Evolutionary conservation across 139 green algal species (phyloP).

Genomic region (Chlorella sp.): DNA sequence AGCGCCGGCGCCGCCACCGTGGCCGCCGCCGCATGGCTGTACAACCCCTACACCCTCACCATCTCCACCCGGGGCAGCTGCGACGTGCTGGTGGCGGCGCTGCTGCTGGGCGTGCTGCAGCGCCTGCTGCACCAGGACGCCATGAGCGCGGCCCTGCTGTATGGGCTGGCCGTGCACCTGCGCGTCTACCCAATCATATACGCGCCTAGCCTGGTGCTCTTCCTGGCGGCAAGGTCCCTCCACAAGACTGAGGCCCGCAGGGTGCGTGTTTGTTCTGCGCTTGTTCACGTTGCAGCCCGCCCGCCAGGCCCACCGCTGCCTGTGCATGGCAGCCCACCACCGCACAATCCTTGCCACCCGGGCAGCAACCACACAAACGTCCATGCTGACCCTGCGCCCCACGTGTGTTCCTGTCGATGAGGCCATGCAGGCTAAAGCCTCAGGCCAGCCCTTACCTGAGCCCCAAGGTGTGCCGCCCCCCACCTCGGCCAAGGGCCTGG

Average conservation of each 20-base stretch:
- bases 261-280: background rate
- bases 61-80: constrained; percentile 89
- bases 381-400: background rate
- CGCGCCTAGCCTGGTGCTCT: constrained; percentile 58
- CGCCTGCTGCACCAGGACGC: background rate
- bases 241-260: background rate
- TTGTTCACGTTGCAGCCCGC: no score
- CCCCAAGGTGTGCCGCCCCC: background rate
- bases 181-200: constrained; percentile 92
- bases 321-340: no score
- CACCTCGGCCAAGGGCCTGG: background rate
- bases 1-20: background rate
- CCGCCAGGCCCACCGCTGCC: no score
- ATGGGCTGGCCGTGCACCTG: constrained; percentile 85
- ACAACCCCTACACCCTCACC: constrained; percentile 87
- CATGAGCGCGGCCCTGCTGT: constrained; percentile 44
- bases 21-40: constrained; percentile 73
- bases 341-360: no score
- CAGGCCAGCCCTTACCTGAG: background rate
- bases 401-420: background rate
- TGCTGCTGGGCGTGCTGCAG: constrained; percentile 51
- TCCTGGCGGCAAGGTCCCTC: constrained; percentile 24
- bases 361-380: background rate
- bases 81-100: constrained; percentile 71
- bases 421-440: background rate